Conservation (phyloP, 768 basidiomycete species). For the Termitomyces sp. region DNA sequence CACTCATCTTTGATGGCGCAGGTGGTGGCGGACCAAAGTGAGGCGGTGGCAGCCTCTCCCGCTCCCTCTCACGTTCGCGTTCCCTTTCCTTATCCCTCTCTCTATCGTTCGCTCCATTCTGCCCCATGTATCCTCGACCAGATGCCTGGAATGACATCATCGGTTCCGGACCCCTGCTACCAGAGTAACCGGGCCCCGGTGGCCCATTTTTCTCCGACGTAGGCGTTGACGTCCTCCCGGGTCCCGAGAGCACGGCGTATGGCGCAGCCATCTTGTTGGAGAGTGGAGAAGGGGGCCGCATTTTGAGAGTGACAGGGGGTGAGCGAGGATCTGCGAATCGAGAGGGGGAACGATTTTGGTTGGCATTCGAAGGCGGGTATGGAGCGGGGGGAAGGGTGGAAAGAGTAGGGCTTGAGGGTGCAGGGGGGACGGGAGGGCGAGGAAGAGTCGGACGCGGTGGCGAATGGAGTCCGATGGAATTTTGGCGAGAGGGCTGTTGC, state of each 20-base stretch:
- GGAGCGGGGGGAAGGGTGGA: constrained; percentile 11
- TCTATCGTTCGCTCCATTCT: constrained; percentile 17
- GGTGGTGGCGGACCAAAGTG: constrained; percentile 25
- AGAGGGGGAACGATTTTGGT: constrained; percentile 25
- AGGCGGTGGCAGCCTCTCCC: constrained; percentile 25
- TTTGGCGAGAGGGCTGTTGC: constrained; percentile 27
- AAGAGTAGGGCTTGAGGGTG: constrained; percentile 23
- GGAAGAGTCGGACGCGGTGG: constrained; percentile 31
- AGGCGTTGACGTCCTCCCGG: constrained; percentile 25
- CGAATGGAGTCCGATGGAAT: constrained; percentile 29
- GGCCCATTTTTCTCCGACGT: constrained; percentile 21
- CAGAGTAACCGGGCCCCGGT: constrained; percentile 18
- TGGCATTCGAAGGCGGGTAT: constrained; percentile 15
- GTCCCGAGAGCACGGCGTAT: constrained; percentile 22
- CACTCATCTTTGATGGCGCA: constrained; percentile 40
- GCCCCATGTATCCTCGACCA: constrained; percentile 15
- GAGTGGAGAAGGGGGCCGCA: constrained; percentile 32
- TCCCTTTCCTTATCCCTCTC: constrained; percentile 24
- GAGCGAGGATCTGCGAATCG: constrained; percentile 27
- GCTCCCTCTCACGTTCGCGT: constrained; percentile 26
- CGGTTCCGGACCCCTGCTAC: constrained; percentile 31
- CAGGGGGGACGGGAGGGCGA: constrained; percentile 25
- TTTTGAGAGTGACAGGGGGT: constrained; percentile 31
- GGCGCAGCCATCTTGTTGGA: constrained; percentile 18
- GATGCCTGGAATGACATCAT: constrained; percentile 26